These are phyloP conservation scores for Nelumbo lutea DNA, from an alignment of 164 flowering plant genomes.

Conservation along the genomic window DNA sequence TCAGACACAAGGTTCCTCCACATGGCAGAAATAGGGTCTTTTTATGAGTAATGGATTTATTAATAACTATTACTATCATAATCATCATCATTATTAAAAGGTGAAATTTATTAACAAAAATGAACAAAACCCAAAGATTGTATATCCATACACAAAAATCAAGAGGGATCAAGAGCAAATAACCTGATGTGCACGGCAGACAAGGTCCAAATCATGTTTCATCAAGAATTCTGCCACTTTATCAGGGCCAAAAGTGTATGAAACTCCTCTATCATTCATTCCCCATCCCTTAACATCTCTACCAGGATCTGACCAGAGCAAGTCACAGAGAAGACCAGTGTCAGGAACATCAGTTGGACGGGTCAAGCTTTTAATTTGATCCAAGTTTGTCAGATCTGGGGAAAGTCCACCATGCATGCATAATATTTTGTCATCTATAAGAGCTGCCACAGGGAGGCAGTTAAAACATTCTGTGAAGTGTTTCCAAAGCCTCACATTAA, in stretches of 20 bases:
- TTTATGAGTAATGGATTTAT: too few relatives aligned
- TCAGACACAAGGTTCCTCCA: too few relatives aligned
- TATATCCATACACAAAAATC: not conserved
- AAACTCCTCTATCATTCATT: constrained; percentile 82
- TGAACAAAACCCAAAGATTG: too few relatives aligned
- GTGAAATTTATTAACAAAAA: too few relatives aligned
- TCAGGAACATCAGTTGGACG: constrained; percentile 87
- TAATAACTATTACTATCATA: too few relatives aligned
- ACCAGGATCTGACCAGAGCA: constrained; percentile 88
- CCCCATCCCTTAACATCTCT: constrained; percentile 73
- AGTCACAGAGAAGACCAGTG: constrained; percentile 77
- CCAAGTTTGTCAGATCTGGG: constrained; percentile 62
- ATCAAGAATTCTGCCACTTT: constrained; percentile 59
- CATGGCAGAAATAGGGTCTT: too few relatives aligned
- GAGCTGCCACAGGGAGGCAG: constrained; percentile 86
- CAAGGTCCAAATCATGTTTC: constrained; percentile 76
- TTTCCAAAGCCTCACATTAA: constrained; percentile 78
- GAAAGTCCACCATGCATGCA: constrained; percentile 98
- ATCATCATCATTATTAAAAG: too few relatives aligned
- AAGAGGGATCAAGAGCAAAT: not conserved
- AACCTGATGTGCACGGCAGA: constrained; percentile 90
- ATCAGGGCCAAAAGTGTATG: constrained; percentile 79
- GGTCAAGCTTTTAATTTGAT: constrained; percentile 54
- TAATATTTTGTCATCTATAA: constrained; percentile 74
- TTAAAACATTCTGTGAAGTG: constrained; percentile 71